phyloP scores from a whole-genome alignment of 208 protist species.

The Crithidia mellificae region DNA sequence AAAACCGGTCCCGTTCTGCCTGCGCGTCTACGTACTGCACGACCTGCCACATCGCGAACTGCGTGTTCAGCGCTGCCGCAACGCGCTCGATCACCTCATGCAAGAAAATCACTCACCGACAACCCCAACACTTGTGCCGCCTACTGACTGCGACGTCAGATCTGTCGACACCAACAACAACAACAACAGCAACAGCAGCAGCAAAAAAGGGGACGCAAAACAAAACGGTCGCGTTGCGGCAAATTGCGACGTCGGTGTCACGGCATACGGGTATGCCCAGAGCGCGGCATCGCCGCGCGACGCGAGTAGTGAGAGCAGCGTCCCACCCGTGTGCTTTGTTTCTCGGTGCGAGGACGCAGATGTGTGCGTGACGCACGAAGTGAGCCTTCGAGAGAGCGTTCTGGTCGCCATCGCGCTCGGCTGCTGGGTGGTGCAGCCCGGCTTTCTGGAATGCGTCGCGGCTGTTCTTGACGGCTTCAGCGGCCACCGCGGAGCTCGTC shows the following conservation, averaged over 20 bases:
- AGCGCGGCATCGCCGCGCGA: no score
- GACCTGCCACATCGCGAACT: slow-evolving; percentile 35
- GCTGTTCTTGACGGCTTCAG: slow-evolving; percentile 17
- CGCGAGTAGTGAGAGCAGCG: background rate
- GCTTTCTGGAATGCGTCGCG: slow-evolving; percentile 38
- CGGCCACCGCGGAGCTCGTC: background rate
- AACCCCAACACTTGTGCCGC: background rate
- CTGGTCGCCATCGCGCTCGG: slow-evolving; percentile 65
- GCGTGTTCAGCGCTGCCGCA: slow-evolving; percentile 29
- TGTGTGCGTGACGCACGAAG: slow-evolving; percentile 67
- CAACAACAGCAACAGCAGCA: background rate
- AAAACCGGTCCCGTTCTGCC: slow-evolving; percentile 1
- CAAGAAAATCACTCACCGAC: background rate
- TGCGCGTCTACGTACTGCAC: slow-evolving; percentile 44
- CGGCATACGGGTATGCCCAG: no score
- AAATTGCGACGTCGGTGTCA: no score
- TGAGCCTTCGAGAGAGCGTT: slow-evolving; percentile 67
- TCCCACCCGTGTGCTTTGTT: slow-evolving; percentile 29
- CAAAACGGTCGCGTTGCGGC: no score
- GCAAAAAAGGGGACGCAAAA: background rate
- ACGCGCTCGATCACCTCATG: slow-evolving; percentile 8
- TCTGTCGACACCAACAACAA: background rate
- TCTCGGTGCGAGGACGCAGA: slow-evolving; percentile 44
- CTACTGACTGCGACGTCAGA: background rate
- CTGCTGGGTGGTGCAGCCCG: slow-evolving; percentile 55